Conservation (phyloP, 2,329 filamentous ascomycete species). For the Paecilomyces niveus region DNA sequence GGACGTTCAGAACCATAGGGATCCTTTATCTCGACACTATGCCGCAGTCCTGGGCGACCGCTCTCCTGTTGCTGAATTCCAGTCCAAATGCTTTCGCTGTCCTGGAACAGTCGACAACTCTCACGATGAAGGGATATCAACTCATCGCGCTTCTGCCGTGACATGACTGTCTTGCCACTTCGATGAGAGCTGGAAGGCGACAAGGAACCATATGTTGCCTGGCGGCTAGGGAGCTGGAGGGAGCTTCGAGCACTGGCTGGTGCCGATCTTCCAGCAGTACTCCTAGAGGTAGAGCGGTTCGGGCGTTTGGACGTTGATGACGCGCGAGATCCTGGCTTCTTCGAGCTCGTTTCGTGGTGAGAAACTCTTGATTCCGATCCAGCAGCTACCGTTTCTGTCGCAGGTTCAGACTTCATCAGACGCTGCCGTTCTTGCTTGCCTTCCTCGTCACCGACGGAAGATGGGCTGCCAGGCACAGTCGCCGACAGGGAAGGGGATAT, state of each 20-base stretch:
- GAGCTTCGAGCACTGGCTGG: constrained; percentile 17
- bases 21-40: neutral
- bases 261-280: constrained; percentile 17
- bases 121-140: constrained; percentile 33
- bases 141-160: constrained; percentile 22
- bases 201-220: constrained; percentile 21
- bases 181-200: constrained; percentile 14
- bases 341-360: constrained; percentile 6
- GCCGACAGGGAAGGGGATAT: neutral
- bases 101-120: constrained; percentile 34
- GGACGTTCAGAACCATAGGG: neutral
- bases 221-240: constrained; percentile 20
- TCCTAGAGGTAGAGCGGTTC: constrained; percentile 27
- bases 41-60: neutral
- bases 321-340: constrained; percentile 21
- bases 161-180: constrained; percentile 13
- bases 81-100: neutral
- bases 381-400: neutral
- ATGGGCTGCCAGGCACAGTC: neutral
- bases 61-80: neutral
- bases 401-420: neutral
- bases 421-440: neutral
- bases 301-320: constrained; percentile 22
- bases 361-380: neutral
- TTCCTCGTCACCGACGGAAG: neutral